Base-by-base conservation (phyloP, 345 rosid genomes). In the Salix dunnii region DNA sequence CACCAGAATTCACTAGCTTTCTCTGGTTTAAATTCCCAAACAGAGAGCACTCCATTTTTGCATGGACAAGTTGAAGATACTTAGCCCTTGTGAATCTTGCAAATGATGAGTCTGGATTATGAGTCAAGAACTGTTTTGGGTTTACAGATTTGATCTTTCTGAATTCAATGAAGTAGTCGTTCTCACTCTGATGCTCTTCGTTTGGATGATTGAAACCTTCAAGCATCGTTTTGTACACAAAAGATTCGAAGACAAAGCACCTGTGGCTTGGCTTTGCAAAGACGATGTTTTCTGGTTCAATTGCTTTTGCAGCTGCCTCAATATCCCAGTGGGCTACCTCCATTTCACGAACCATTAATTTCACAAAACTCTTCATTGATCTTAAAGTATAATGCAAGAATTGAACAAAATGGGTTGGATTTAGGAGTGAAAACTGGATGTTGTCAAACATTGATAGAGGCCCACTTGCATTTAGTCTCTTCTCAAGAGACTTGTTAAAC, bases 31-130 rank as follows among this genome's bases (percentile, higher is more conserved):
- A 80, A 76, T 90, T 96, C 33, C 97, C 91, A 71, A 93, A 96
- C 72, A 96, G 86, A 1, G 98, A 93, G 53, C 97, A 92, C 84
- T 96, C 99, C 99, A 96, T 92, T 80, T 93, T 96, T 49, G 98
- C 94, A 84, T 96, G 99, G 0, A 96, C 92, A 2, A 96, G 86
- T 46, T 79, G 86, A 61, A 85, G 83, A 72, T 96, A 96, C 89
- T 91, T 96, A 11, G 78, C 79, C 21, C 90, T 84, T 25, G 82
- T 74, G 74, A 93, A 90, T 71, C 70, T 80, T 6, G 92, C 91
- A 5, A 96, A 82, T 12, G 87, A 76, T 0, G 95, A 87, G 42
- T 73, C 64, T 33, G 91, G 91, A 49, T 91, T 83, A n/a, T 88
- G 88, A 69, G 84, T 69, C 60, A 96, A 38, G 76, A 82, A 86